These are phyloP conservation scores for Boletus edulis DNA, from an alignment of 768 basidiomycete genomes.

Conservation along the genomic window DNA sequence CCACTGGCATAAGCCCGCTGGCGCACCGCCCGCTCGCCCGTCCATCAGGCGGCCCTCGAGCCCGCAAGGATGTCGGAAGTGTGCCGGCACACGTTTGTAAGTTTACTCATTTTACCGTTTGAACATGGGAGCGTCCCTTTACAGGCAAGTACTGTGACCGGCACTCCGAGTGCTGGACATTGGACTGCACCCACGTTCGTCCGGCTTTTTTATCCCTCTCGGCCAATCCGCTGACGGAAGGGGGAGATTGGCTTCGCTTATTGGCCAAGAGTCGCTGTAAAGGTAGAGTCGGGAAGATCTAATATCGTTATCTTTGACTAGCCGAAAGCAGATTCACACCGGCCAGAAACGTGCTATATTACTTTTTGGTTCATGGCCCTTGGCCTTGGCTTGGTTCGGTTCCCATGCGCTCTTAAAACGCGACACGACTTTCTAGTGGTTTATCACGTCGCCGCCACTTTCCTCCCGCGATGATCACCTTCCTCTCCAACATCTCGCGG, in stretches of 20 bases:
- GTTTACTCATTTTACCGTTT: neutral
- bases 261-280: conserved; percentile 8
- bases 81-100: conserved; percentile 13
- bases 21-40: neutral
- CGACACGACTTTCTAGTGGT: conserved; percentile 6
- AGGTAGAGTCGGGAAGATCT: conserved; percentile 5
- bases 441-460: conserved; percentile 21
- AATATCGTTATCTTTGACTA: conserved; percentile 17
- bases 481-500: conserved; percentile 16
- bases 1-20: no score
- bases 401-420: conserved; percentile 23
- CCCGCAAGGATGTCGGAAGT: neutral
- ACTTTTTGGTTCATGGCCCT: conserved; percentile 5
- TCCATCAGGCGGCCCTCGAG: neutral
- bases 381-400: conserved; percentile 15
- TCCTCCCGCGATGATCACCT: conserved; percentile 22
- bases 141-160: neutral
- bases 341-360: conserved; percentile 24
- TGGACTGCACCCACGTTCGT: conserved; percentile 15
- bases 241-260: neutral
- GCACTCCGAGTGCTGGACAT: neutral
- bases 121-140: conserved; percentile 11
- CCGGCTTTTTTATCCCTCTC: neutral
- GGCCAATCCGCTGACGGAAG: neutral
- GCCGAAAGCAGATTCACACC: conserved; percentile 22